These are phyloP conservation scores for Lunularia cruciata DNA, from an alignment of 225 moss, liverwort and hornwort genomes.

Conservation along the genomic window DNA sequence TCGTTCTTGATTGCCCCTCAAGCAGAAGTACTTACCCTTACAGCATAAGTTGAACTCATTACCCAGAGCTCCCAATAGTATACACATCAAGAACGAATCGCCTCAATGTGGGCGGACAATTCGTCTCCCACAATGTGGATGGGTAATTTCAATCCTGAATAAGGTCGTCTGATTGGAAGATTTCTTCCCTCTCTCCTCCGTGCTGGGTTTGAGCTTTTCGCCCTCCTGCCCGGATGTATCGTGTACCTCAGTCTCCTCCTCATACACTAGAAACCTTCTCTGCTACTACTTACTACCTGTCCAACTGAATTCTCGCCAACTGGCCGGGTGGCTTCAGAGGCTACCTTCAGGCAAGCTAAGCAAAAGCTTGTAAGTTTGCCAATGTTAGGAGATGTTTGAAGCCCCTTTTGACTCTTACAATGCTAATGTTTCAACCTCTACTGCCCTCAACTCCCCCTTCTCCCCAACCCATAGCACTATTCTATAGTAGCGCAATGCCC, in stretches of 20 bases:
- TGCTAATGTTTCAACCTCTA: neutral
- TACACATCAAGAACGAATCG: neutral
- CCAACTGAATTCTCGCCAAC: too few relatives aligned
- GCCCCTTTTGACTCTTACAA: neutral
- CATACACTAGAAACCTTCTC: neutral
- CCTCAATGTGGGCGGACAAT: neutral
- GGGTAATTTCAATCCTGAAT: neutral
- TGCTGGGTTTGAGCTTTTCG: neutral
- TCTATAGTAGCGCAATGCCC: constrained; percentile 4
- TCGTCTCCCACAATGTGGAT: too few relatives aligned
- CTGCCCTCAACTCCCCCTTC: neutral
- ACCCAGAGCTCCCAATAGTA: neutral
- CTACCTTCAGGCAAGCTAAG: neutral
- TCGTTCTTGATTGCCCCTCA: too few relatives aligned
- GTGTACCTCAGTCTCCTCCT: neutral
- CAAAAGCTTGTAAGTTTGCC: neutral
- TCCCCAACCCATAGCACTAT: too few relatives aligned
- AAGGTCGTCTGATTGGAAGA: too few relatives aligned
- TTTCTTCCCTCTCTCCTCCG: neutral
- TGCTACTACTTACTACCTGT: neutral
- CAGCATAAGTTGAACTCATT: neutral
- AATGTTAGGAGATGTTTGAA: neutral
- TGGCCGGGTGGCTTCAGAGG: too few relatives aligned
- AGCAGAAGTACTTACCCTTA: neutral
- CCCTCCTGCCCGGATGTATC: neutral